Evolutionary conservation across 2,329 filamentous ascomycete genomes (phyloP).

Genomic region (Anisogramma anomala): DNA sequence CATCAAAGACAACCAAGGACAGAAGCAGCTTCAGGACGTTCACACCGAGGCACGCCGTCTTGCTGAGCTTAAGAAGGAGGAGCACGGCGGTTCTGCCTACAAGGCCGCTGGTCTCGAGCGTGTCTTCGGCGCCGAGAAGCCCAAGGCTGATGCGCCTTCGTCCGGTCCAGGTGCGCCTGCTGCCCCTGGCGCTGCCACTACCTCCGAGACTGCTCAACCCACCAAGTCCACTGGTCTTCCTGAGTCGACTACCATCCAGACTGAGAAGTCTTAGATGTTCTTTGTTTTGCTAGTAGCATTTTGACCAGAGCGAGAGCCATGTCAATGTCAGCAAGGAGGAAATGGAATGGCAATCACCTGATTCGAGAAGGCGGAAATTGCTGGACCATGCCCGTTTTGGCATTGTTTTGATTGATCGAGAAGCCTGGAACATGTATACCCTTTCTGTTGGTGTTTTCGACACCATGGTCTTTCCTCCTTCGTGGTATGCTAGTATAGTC

Average conservation of each 20-base stretch:
- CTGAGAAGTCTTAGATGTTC: slow-evolving; percentile 11
- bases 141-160: slow-evolving; percentile 17
- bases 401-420: slow-evolving; percentile 6
- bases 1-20: slow-evolving; percentile 54
- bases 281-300: background rate
- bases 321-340: background rate
- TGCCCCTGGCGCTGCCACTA: slow-evolving; percentile 16
- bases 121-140: slow-evolving; percentile 44
- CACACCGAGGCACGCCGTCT: slow-evolving; percentile 82
- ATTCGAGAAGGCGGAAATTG: background rate
- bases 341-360: background rate
- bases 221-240: slow-evolving; percentile 11
- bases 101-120: slow-evolving; percentile 47
- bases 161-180: slow-evolving; percentile 15
- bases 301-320: background rate
- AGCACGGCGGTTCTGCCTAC: slow-evolving; percentile 46
- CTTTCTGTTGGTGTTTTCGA: background rate
- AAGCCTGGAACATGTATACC: slow-evolving; percentile 10
- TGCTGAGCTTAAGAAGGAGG: slow-evolving; percentile 71
- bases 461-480: background rate
- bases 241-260: slow-evolving; percentile 11
- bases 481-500: background rate
- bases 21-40: slow-evolving; percentile 87
- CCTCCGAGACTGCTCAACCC: slow-evolving; percentile 13
- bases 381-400: slow-evolving; percentile 9